Evolutionary conservation across 2,329 filamentous ascomycete species (phyloP).

Genomic region (Beauveria bassiana): DNA sequence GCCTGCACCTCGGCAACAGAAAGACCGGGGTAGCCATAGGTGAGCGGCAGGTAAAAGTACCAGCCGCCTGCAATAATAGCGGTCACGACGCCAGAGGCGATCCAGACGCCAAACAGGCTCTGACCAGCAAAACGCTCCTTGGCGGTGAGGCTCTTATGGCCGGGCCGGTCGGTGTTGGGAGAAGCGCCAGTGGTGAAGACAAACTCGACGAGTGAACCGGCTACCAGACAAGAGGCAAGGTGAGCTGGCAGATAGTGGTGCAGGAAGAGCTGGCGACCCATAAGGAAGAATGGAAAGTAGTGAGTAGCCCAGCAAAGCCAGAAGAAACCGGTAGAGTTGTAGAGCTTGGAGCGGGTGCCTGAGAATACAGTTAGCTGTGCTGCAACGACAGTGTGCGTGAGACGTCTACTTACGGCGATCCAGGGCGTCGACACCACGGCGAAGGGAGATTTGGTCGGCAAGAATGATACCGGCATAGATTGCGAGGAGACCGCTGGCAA

Average conservation of each 20-base stretch:
- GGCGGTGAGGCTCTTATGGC: conserved; percentile 61
- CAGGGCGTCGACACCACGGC: conserved; percentile 86
- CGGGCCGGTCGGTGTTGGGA: conserved; percentile 34
- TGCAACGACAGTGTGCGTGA: background rate
- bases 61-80: conserved; percentile 65
- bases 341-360: conserved; percentile 87
- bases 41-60: conserved; percentile 90
- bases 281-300: conserved; percentile 95
- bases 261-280: conserved; percentile 96
- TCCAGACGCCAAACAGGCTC: conserved; percentile 72
- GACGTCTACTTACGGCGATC: conserved; percentile 71
- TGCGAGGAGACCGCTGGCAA: conserved; percentile 82
- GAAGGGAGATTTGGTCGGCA: conserved; percentile 87
- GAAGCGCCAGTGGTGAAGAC: conserved; percentile 81
- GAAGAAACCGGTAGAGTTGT: conserved; percentile 98
- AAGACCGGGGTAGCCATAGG: conserved; percentile 88
- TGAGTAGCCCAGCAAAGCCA: conserved; percentile 97
- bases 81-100: conserved; percentile 65
- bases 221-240: conserved; percentile 80
- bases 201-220: conserved; percentile 88
- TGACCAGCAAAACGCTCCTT: conserved; percentile 73
- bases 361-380: conserved; percentile 10
- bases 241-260: conserved; percentile 97
- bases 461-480: conserved; percentile 88
- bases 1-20: conserved; percentile 67